These are phyloP conservation scores for Lepidium didymum DNA, from an alignment of 345 rosid species.

Conservation along the genomic window DNA sequence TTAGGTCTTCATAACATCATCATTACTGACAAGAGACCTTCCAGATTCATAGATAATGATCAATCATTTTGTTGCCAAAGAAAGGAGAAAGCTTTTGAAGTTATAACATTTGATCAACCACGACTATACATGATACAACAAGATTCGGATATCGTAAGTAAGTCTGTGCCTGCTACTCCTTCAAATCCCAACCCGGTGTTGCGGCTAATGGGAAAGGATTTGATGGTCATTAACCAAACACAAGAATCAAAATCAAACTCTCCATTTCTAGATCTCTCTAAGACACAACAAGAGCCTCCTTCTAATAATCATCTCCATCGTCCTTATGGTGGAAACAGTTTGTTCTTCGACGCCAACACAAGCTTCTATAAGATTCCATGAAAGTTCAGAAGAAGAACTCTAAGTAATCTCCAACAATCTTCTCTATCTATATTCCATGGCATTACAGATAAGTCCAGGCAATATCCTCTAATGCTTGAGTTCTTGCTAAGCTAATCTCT, in stretches of 20 bases:
- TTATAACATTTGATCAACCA: not conserved
- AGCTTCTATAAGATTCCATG: constrained; percentile 17
- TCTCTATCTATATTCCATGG: not conserved
- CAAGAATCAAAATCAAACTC: constrained; percentile 26
- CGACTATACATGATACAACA: not conserved
- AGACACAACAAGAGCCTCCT: constrained; percentile 12
- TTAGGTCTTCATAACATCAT: constrained; percentile 13
- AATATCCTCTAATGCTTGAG: not conserved
- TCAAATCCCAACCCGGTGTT: constrained; percentile 65
- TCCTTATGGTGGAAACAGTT: not conserved
- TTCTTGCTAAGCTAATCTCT: not conserved
- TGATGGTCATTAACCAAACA: constrained; percentile 81
- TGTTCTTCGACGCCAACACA: constrained; percentile 1
- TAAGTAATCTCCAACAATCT: not conserved
- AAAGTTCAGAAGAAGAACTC: constrained; percentile 6
- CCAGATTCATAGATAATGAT: constrained; percentile 38
- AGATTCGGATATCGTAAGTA: constrained; percentile 5
- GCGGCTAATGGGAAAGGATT: constrained; percentile 94
- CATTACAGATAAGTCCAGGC: constrained; percentile 3
- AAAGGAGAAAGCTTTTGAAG: constrained; percentile 49
- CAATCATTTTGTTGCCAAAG: constrained; percentile 88
- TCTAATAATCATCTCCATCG: not conserved
- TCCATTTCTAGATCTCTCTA: constrained; percentile 4
- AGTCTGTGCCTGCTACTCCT: constrained; percentile 5
- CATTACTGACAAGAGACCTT: constrained; percentile 35